phyloP scores from a whole-genome alignment of 1,139 yeast species.

The Nakaseomyces kungkrabaensis region DNA sequence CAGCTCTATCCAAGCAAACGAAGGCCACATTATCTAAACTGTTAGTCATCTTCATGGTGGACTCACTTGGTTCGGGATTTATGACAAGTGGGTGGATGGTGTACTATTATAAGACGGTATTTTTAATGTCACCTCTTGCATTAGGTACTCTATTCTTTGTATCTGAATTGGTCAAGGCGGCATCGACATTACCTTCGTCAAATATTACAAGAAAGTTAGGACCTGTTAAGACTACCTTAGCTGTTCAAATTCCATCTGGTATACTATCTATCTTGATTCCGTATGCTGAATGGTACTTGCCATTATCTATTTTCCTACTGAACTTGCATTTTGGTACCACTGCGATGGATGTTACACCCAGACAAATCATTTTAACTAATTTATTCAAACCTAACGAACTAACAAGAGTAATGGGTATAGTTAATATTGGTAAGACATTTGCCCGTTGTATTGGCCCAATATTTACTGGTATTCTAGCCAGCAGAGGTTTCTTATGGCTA shows the following conservation, averaged over 20 bases:
- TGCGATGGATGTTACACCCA: conserved; percentile 86
- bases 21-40: conserved; percentile 24
- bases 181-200: conserved; percentile 61
- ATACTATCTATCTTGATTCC: conserved; percentile 52
- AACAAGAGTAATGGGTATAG: conserved; percentile 73
- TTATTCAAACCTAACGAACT: conserved; percentile 54
- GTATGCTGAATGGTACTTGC: conserved; percentile 23
- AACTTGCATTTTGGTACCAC: conserved; percentile 35
- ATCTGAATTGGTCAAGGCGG: conserved; percentile 49
- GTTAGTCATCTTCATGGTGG: conserved; percentile 55
- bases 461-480: conserved; percentile 67
- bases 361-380: conserved; percentile 68
- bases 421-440: conserved; percentile 74
- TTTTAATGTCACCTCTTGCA: conserved; percentile 26
- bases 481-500: conserved; percentile 37
- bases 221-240: conserved; percentile 65
- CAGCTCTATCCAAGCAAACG: conserved; percentile 24
- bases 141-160: conserved; percentile 49
- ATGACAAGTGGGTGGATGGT: conserved; percentile 86
- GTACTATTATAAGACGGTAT: conserved; percentile 47
- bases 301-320: conserved; percentile 23
- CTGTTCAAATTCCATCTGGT: conserved; percentile 77
- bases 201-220: conserved; percentile 54
- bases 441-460: conserved; percentile 77
- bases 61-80: conserved; percentile 80